Conservation (phyloP, 805 yeast species). For the Cyberlindnera euphorbiae region DNA sequence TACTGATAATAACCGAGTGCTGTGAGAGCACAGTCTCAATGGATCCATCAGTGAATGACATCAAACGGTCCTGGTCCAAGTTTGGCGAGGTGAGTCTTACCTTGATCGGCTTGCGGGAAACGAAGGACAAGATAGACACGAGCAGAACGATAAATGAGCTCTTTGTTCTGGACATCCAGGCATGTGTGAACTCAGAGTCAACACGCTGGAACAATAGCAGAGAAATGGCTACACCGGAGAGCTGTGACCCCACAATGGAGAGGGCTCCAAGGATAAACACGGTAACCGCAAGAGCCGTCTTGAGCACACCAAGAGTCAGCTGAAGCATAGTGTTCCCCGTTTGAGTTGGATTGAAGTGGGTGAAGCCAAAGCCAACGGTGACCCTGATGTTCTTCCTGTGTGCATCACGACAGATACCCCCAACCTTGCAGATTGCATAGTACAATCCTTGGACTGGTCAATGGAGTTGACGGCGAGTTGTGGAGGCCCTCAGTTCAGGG, state of each 20-base stretch:
- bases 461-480: too few species aligned
- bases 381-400: too few species aligned
- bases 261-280: constrained; percentile 32
- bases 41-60: constrained; percentile 9
- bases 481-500: too few species aligned
- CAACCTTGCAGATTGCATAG: too few species aligned
- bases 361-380: too few species aligned
- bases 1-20: constrained; percentile 67
- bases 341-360: too few species aligned
- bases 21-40: constrained; percentile 33
- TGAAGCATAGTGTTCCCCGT: neutral
- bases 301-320: constrained; percentile 1
- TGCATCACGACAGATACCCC: too few species aligned
- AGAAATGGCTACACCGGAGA: constrained; percentile 27
- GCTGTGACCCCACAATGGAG: constrained; percentile 45
- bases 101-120: constrained; percentile 42
- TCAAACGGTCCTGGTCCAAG: constrained; percentile 17
- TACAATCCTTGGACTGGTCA: too few species aligned
- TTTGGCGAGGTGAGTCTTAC: constrained; percentile 45
- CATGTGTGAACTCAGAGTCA: constrained; percentile 34
- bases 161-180: constrained; percentile 50
- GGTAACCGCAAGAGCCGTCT: constrained; percentile 1
- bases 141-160: constrained; percentile 51
- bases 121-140: constrained; percentile 43
- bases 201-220: constrained; percentile 23